phyloP scores from a whole-genome alignment of 768 basidiomycete genomes.

The Paxillus rubicundulus region DNA sequence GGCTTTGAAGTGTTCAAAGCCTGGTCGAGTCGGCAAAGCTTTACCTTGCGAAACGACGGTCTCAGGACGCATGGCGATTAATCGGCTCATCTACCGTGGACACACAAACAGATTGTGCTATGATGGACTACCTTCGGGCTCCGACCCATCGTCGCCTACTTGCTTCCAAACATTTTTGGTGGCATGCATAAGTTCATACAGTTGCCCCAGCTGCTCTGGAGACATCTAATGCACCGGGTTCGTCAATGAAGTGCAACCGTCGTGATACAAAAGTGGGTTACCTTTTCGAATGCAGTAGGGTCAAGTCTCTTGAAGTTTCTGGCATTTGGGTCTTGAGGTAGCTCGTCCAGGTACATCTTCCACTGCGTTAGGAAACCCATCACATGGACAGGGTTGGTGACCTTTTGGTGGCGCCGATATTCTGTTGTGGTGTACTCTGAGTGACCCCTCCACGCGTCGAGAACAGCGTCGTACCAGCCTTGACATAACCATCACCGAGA shows the following conservation, averaged over 20 bases:
- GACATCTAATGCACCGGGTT: conserved; percentile 61
- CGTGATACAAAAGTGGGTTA: conserved; percentile 25
- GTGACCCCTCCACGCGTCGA: not conserved
- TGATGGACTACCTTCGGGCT: conserved; percentile 9
- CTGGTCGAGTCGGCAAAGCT: not conserved
- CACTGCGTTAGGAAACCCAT: conserved; percentile 96
- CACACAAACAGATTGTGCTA: conserved; percentile 5
- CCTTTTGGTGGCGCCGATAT: conserved; percentile 77
- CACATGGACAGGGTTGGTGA: conserved; percentile 84
- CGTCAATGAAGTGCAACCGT: not conserved
- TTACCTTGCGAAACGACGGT: not conserved
- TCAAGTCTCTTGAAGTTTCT: conserved; percentile 66
- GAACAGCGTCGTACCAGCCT: conserved; percentile 51
- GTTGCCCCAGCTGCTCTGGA: conserved; percentile 83
- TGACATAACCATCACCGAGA: conserved; percentile 84
- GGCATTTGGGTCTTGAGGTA: conserved; percentile 44
- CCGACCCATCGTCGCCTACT: conserved; percentile 16
- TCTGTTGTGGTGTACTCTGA: conserved; percentile 45
- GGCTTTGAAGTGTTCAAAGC: not conserved
- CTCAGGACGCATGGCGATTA: not conserved
- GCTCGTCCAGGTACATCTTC: conserved; percentile 85
- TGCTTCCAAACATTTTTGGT: conserved; percentile 87
- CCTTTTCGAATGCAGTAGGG: conserved; percentile 73
- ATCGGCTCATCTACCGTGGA: not conserved
- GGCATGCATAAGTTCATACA: conserved; percentile 93